Base-by-base conservation (phyloP, 768 basidiomycete genomes). In the Rhizopogon rudus region DNA sequence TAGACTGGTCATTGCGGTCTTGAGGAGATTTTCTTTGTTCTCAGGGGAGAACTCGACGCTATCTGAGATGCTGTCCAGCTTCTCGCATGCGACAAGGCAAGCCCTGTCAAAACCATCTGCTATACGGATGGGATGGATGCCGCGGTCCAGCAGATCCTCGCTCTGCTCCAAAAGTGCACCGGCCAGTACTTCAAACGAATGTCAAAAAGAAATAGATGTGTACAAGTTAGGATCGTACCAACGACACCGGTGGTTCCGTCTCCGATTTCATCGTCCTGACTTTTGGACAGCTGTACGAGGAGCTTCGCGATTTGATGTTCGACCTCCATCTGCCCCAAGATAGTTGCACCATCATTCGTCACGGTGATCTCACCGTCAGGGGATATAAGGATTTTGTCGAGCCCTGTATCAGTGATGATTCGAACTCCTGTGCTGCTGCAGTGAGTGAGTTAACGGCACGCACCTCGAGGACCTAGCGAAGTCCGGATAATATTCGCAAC, bases 161-260 rank as follows among this genome's bases (percentile, higher is more conserved):
- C 94, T 95, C 68, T 97, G 88, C 61, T 98, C 96, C 42, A 99
- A 76, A 20, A 99, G 78, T 14, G 97, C 97, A 58, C 97, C 97
- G n/a, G 97, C 97, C 56, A 99, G 87, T 3, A 99, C 96, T 94
- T 56, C 3, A 22, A 45, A 12, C 16, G 6, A 20, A 42, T n/a
- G 12, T 48, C 7, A 39, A 43, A 59, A 51, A 53, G 37, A 25
- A 44, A 35, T 44, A 37, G 20, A 54, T 20, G 54, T 56, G n/a
- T 57, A 7, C 33, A 31, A 39, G 54, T 44, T 52, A 25, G 50
- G 33, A 51, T 82, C 93, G 66, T 68, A 96, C 95, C 95, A 60
- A 98, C 97, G 57, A 99, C 97, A 70, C 97, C 97, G 29, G 97
- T 98, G 6, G 97, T 98, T 57, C 97, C 97, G 73, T 99, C 97